Evolutionary conservation across 139 green algal species (phyloP), one percentile per base, ranked within the genome.

Genomic region (Haematococcus lacustris): DNA sequence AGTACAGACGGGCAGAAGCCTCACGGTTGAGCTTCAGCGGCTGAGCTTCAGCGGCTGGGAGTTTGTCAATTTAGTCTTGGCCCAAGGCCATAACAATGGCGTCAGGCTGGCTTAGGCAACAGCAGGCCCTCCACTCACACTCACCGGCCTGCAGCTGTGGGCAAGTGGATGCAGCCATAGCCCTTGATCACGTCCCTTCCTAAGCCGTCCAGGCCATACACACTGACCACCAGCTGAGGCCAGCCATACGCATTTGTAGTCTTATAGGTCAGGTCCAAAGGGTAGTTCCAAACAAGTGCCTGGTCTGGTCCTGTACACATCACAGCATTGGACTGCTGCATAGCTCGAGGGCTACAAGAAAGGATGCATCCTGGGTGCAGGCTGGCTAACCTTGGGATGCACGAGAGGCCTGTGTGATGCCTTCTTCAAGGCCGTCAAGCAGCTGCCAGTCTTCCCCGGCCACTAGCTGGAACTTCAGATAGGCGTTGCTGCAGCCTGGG

Each of bases 181-280:
- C 90, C 90, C 62, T 87, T 82, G 67, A 93, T 83, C 3, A 93
- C 80, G 71, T 95, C 90, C 25, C 87, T 51, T 1, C 90, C 90
- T 1, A 89, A 79, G 1, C 66, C 73, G 66, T 93, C 89, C 1
- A 93, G 71, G 9, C 88, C 87, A 68, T 89, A 95, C 30, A 95
- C 85, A 30, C 79, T 87, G 63, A 94, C 73, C 13, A 92, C 79
- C 26, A 92, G 67, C 77, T 94, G 83, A 17, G 89, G 90, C 90
- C 90, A 95, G 34, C 90, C 90, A 60, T 91, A 93, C 3, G 85
- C 85, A 68, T 93, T 95, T 28, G 86, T 91, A 43, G 74, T 73
- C 41, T 89, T 89, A 82, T 88, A 93, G 1, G 87, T 89, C 21
- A 91, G 71, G 39, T 93, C 89, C 4, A 95, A 30, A 0, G 89